A percentile compares a stretch with the other conserved stretches of the same genome.
These are phyloP conservation scores for Fusarium albosuccineum DNA, from an alignment of 2,329 filamentous ascomycete genomes.

Conservation along the genomic window DNA sequence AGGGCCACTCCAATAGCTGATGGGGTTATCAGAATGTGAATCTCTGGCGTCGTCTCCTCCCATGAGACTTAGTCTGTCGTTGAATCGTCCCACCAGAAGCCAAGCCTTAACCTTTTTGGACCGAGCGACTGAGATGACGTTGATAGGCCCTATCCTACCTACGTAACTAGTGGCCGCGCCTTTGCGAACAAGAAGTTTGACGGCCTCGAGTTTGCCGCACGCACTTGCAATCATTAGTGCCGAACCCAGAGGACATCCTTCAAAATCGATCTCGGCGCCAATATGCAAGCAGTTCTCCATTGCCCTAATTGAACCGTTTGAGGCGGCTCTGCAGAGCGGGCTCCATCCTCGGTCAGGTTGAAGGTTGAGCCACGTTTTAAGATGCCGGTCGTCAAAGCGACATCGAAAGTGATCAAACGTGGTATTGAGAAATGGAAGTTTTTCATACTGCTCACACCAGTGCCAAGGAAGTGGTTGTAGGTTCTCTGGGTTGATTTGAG, in stretches of 20 bases:
- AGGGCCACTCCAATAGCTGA: conserved; percentile 1
- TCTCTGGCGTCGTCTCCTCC: too few relatives aligned
- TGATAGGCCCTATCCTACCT: neutral
- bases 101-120: neutral
- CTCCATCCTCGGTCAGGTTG: conserved; percentile 22
- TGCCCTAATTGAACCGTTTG: neutral
- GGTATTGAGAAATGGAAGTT: too few relatives aligned
- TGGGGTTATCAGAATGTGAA: too few relatives aligned
- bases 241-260: conserved; percentile 23
- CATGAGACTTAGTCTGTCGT: neutral
- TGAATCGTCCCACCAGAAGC: conserved; percentile 2
- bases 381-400: neutral
- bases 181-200: conserved; percentile 6
- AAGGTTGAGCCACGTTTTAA: neutral
- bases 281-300: conserved; percentile 14
- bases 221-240: conserved; percentile 25
- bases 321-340: conserved; percentile 15
- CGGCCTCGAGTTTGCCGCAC: conserved; percentile 11
- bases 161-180: neutral
- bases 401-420: neutral
- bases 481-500: neutral
- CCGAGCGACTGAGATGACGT: neutral
- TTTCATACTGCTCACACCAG: neutral
- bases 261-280: conserved; percentile 16
- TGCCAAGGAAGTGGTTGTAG: neutral